Evolutionary conservation across 1,284 basidiomycete genomes (phyloP), one percentile per base, ranked within the genome.

Genomic region (Fomitopsis palustris): DNA sequence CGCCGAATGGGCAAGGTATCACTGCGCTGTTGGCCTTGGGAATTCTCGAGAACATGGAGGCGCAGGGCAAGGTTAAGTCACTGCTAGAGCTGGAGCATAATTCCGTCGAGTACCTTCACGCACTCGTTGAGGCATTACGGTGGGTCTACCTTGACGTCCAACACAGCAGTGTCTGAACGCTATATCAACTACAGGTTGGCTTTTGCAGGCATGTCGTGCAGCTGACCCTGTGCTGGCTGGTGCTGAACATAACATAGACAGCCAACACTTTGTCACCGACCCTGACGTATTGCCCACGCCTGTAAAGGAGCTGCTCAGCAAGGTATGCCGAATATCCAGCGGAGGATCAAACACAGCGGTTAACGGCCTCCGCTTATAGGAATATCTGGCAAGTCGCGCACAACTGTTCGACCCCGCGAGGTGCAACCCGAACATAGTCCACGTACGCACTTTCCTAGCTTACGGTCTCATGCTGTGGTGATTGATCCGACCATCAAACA

Each of bases 1-100:
- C 95, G 6, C 95, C 95, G 0, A 97, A 96, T 70, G 95, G 96
- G 16, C 95, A 98, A 84, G 96, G 74, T 29, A 83, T 98, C n/a
- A 95, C 94, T 1, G 93, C 96, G 0, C 81, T 98, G 10, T 78
- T 98, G 51, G 94, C 95, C 4, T 81, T 98, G 8, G 96, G 96
- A 1, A 94, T 99, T 58, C 77, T 99, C 47, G 96, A 98, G 67
- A 85, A 83, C 31, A 81, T 96, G 23, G 89, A 96, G 73, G 83
- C 84, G 55, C 82, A 87, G 68, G 88, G 89, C 2, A 84, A 85
- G 58, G 81, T 89, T 31, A 82, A 81, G 58, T 81, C 91, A 19
- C 75, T 98, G 1, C 73, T 87, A 23, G 84, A 92, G 62, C 80
- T 96, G 75, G 87, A 93, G 60, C 94, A 96, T 75, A 97, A 96